Base-by-base conservation (phyloP, 2,329 filamentous ascomycete species). In the Aaosphaeria pasadenensis region DNA sequence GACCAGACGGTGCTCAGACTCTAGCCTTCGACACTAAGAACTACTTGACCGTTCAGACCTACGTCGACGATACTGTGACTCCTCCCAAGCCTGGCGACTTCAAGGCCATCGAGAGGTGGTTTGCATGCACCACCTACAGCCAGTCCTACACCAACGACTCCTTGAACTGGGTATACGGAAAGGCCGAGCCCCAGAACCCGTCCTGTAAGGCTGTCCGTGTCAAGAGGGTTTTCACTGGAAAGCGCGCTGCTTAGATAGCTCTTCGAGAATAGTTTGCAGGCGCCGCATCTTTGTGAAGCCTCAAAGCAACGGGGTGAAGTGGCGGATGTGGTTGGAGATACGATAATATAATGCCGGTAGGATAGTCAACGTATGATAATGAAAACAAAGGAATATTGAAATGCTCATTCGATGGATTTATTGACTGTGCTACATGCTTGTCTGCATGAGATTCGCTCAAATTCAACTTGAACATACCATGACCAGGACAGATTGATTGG, bases 171-270 rank as follows among this genome's bases (percentile, higher is more conserved):
- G 67, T 65, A 3, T 41, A 75, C 44, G 75, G 75, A 1, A 51
- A 56, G 7, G 58, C 39, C 5, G 55, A 62, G 49, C 73, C 75
- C 5, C 63, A 78, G 58, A 77, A 77, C 54, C 74, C 75, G 7
- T 73, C 61, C 38, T 78, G 76, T 59, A 56, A 65, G 13, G 69
- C 68, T 45, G 73, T 77, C 7, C 59, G 67, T 43, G 73, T 78
- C 6, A 64, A 66, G 52, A 67, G 72, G 47, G 52, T 60, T 0
- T 65, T 63, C 45, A 41, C 49, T 36, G 48, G 43, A 39, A 45
- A 42, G 31, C 17, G 32, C 31, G 30, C 28, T 41, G 39, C 17
- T 24, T 24, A 24, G 17, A 24, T 3, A 24, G 17, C 17, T 24
- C 17, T 24, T 24, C 33, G 33, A 36, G 33, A 13, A 36, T 36